Base-by-base conservation (phyloP, 1,139 yeast species). In the Debaryomyces robertsiae region DNA sequence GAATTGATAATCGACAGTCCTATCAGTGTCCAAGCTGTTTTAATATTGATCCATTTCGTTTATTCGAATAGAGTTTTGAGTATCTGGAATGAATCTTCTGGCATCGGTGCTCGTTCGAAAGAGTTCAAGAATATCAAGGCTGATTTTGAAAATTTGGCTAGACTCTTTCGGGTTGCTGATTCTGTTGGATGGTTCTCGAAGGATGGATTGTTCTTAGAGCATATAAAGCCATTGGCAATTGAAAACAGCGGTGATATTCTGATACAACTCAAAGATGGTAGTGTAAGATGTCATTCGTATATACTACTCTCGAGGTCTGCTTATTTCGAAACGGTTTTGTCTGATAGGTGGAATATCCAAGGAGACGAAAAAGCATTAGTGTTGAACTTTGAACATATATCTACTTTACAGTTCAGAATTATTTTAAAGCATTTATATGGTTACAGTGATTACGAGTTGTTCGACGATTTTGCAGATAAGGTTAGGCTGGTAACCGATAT, bases 381-480 rank as follows among this genome's bases (percentile, higher is more conserved):
- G 1, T 45, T 82, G 14, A 67, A 73, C 30, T 72, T 87, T 40
- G 60, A 63, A 2, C 75, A 77, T 38, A 64, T 82, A 6, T 48
- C 69, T 0, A 49, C 46, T 7, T 47, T 53, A 0, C 77, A 75
- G n/a, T 82, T 89, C 57, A 53, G 54, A 1, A 60, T 80, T 1
- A 65, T 86, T 0, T 53, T 86, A 44, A 63, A 61, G 19, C 84
- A 80, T 53, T 54, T 89, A 0, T 79, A 82, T 53, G 94, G 95
- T 0, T 66, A 61, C 34, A 65, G 66, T 32, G 73, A 71, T 42
- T 50, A 58, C 14, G 57, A 63, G 0, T 47, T 85, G 3, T 76
- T 86, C 49, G 75, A 77, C 33, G 57, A 52, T 1, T 50, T 67
- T 14, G 49, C 51, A 3, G 49, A 43, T 4, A 50, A 51, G 0